Percentiles rank a stretch among this genome's conserved stretches.
Conservation (phyloP, 495 filamentous ascomycete genomes). For the Aspergillus avenaceus region DNA sequence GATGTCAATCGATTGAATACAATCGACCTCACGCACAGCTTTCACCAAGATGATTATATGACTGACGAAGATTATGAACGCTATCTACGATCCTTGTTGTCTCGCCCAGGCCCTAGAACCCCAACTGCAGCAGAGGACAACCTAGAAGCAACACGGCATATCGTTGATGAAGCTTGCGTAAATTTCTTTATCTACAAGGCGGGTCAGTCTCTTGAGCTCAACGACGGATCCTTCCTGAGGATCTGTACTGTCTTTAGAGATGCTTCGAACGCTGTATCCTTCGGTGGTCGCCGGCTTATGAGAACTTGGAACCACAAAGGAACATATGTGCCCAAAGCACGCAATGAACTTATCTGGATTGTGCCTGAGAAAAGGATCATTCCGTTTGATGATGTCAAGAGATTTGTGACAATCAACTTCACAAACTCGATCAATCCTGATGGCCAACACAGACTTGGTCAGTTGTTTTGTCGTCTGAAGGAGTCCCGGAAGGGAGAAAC, state of each 20-base stretch:
- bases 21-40: slow-evolving; percentile 7
- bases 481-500: slow-evolving; percentile 1
- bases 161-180: slow-evolving; percentile 9
- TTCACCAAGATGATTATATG: slow-evolving; percentile 20
- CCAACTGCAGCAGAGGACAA: neutral
- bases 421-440: slow-evolving; percentile 25
- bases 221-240: slow-evolving; percentile 16
- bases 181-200: slow-evolving; percentile 17
- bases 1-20: neutral
- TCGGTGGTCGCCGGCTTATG: slow-evolving; percentile 19
- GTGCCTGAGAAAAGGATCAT: slow-evolving; percentile 14
- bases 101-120: neutral
- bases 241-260: slow-evolving; percentile 12
- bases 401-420: slow-evolving; percentile 23
- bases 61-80: slow-evolving; percentile 18
- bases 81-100: slow-evolving; percentile 6
- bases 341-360: slow-evolving; percentile 26
- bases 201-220: slow-evolving; percentile 21
- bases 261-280: slow-evolving; percentile 5
- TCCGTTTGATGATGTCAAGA: slow-evolving; percentile 15
- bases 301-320: slow-evolving; percentile 3
- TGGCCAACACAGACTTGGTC: neutral
- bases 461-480: slow-evolving; percentile 30
- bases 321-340: slow-evolving; percentile 17
- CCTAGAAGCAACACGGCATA: neutral